Conservation (phyloP, 108 stramenopile genomes). For the Pseudonitzschia multiseries region DNA sequence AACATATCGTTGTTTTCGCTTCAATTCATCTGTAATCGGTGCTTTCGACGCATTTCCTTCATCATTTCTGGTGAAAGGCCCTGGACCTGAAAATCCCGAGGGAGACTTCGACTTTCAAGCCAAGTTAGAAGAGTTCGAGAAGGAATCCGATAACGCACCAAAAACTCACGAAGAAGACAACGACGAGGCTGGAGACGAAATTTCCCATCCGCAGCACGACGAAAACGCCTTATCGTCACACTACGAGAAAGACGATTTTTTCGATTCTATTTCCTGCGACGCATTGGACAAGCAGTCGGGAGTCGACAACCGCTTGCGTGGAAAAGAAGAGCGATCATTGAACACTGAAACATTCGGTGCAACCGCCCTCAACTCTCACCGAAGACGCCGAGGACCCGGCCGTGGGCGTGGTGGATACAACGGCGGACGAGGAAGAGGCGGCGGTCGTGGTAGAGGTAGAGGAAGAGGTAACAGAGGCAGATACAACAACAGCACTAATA, state of each 20-base stretch:
- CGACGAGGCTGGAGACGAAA: constrained; percentile 25
- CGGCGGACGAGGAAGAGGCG: constrained; percentile 36
- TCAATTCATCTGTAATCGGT: background rate
- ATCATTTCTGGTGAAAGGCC: background rate
- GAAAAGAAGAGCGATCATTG: constrained; percentile 65
- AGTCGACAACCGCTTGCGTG: constrained; percentile 79
- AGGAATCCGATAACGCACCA: constrained; percentile 27
- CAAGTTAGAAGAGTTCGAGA: constrained; percentile 65
- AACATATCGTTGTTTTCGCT: background rate
- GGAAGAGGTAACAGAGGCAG: constrained; percentile 15
- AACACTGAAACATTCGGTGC: constrained; percentile 91
- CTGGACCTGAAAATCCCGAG: constrained; percentile 33
- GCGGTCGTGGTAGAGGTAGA: constrained; percentile 25
- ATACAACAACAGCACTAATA: constrained; percentile 2
- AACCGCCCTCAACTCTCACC: constrained; percentile 55
- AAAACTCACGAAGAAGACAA: constrained; percentile 34
- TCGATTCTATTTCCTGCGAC: constrained; percentile 85
- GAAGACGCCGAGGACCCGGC: constrained; percentile 54
- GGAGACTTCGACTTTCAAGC: constrained; percentile 83
- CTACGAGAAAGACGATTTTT: constrained; percentile 80
- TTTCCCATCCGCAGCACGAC: background rate
- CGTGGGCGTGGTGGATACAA: constrained; percentile 47
- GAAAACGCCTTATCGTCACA: constrained; percentile 14
- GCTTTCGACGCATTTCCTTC: background rate
- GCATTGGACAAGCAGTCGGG: constrained; percentile 71